A percentile compares a stretch with the other conserved stretches of the same genome.
Conservation (phyloP, 345 rosid species). For the Cardamine resedifolia region DNA sequence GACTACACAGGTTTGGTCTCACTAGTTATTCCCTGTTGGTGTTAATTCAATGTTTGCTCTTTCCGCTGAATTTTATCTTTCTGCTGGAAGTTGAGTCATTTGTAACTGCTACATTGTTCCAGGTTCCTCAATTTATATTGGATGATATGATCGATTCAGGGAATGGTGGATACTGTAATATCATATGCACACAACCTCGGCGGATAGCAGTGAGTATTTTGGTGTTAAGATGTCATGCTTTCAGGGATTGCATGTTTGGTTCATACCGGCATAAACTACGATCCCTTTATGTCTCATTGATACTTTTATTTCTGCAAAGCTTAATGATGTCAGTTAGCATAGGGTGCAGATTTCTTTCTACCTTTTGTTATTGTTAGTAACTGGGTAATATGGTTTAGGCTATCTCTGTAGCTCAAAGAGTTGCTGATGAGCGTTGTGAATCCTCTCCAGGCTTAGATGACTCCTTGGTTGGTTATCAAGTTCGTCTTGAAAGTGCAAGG, state of each 20-base stretch:
- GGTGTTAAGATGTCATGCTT: constrained; percentile 12
- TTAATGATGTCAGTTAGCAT: background rate
- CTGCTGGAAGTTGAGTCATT: constrained; percentile 21
- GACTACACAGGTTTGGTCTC: constrained; percentile 78
- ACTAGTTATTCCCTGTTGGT: background rate
- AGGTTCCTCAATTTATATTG: constrained; percentile 95
- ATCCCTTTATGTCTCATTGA: background rate
- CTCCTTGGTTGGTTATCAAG: constrained; percentile 97
- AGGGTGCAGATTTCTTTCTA: constrained; percentile 8
- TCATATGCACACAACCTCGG: constrained; percentile 95
- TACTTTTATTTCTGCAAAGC: background rate
- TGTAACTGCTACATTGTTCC: constrained; percentile 28
- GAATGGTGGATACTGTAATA: constrained; percentile 74
- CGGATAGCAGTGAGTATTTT: constrained; percentile 72
- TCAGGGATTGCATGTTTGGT: constrained; percentile 7
- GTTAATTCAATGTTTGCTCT: background rate
- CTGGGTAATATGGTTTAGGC: constrained; percentile 55
- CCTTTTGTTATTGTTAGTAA: constrained; percentile 17
- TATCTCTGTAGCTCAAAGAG: constrained; percentile 95
- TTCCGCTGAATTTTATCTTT: constrained; percentile 4
- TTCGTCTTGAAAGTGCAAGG: constrained; percentile 95
- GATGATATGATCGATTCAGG: constrained; percentile 93
- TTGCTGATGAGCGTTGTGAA: constrained; percentile 93
- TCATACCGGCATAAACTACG: background rate
- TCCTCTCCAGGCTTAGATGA: constrained; percentile 75